Evolutionary conservation across 2,329 filamentous ascomycete genomes (phyloP).

Genomic region (Corniculantispora saksenae): DNA sequence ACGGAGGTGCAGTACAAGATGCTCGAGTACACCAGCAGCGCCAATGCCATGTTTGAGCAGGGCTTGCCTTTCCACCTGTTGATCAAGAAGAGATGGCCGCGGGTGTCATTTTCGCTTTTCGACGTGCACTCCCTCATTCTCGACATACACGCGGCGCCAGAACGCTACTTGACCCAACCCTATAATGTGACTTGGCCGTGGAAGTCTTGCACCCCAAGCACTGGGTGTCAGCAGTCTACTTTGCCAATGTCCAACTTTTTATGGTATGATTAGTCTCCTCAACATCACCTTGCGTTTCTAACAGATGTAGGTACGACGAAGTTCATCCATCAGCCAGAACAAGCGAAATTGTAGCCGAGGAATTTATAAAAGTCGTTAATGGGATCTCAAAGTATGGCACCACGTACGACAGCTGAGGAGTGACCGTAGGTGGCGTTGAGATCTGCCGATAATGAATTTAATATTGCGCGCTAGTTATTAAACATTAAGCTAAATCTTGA

Average conservation of each 20-base stretch:
- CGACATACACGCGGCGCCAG: constrained; percentile 64
- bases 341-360: constrained; percentile 38
- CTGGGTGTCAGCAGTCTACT: constrained; percentile 38
- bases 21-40: constrained; percentile 45
- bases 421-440: neutral
- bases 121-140: constrained; percentile 64
- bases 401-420: constrained; percentile 24
- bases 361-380: constrained; percentile 39
- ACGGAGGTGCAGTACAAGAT: constrained; percentile 47
- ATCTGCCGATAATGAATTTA: neutral
- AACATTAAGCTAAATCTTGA: neutral
- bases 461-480: neutral
- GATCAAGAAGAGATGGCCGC: constrained; percentile 49
- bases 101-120: constrained; percentile 63
- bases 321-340: constrained; percentile 69
- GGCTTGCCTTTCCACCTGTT: constrained; percentile 46
- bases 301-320: constrained; percentile 53
- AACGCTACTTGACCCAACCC: constrained; percentile 60
- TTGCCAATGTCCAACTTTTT: constrained; percentile 58
- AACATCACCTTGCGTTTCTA: neutral
- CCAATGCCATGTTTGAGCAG: constrained; percentile 49
- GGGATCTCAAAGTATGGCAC: constrained; percentile 39
- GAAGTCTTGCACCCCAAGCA: constrained; percentile 48
- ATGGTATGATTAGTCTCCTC: constrained; percentile 48
- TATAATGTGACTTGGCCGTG: constrained; percentile 61